Percentiles rank a stretch among this genome's conserved stretches.
Evolutionary conservation across 495 filamentous ascomycete species (phyloP).

Genomic region (Tuber indicum): DNA sequence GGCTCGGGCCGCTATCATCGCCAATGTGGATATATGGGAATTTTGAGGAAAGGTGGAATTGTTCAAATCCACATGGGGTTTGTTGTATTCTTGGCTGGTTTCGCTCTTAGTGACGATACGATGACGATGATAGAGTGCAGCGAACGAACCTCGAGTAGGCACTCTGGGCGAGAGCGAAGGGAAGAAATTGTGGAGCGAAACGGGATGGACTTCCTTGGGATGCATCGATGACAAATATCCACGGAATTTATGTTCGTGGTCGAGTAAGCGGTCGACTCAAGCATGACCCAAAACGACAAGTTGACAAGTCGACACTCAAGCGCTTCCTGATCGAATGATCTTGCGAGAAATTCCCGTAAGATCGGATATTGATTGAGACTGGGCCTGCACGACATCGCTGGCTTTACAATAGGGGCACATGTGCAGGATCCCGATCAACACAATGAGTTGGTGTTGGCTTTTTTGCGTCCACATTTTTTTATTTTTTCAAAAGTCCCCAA

Average conservation of each 20-base stretch:
- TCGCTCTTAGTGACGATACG: neutral
- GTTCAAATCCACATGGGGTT: neutral
- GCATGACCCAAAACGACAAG: neutral
- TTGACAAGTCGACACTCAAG: neutral
- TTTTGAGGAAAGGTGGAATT: neutral
- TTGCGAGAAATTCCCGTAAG: slow-evolving; percentile 19
- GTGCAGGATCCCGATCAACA: slow-evolving; percentile 24
- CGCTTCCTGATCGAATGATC: slow-evolving; percentile 30
- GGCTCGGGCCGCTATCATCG: neutral
- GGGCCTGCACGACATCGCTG: slow-evolving; percentile 37
- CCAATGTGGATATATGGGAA: neutral
- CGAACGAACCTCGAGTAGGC: neutral
- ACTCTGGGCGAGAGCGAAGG: neutral
- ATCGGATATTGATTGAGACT: slow-evolving; percentile 35
- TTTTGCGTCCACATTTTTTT: slow-evolving; percentile 11
- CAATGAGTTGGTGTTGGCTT: slow-evolving; percentile 12
- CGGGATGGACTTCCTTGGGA: neutral
- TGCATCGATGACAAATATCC: neutral
- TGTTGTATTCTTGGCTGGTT: neutral
- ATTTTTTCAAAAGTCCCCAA: slow-evolving; percentile 12
- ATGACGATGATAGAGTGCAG: neutral
- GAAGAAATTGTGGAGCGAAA: neutral
- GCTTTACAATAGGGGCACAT: slow-evolving; percentile 37
- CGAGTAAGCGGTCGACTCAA: neutral
- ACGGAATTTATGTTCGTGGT: neutral